These are phyloP conservation scores for Sporothrix euskadiensis DNA, from an alignment of 2,329 filamentous ascomycete genomes.

Conservation along the genomic window DNA sequence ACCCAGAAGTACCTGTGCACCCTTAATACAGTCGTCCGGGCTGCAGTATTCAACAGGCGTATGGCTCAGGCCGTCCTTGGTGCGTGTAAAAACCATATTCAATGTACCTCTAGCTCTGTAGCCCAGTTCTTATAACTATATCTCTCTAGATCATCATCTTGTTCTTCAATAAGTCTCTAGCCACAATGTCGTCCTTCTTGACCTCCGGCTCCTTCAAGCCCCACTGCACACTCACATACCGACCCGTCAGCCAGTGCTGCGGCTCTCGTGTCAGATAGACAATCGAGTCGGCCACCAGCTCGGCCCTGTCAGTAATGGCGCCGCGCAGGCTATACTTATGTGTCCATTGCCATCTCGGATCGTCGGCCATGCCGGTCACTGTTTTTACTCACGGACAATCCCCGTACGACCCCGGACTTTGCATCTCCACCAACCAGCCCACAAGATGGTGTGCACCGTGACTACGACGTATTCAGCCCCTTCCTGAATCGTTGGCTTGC, in stretches of 20 bases:
- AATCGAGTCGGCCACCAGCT: not conserved
- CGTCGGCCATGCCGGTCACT: too few relatives aligned
- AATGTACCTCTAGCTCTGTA: not conserved
- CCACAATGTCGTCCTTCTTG: not conserved
- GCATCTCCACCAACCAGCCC: too few relatives aligned
- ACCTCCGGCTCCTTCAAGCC: not conserved
- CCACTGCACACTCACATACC: not conserved
- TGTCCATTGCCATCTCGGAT: too few relatives aligned
- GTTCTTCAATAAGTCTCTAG: not conserved
- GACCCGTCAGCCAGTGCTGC: conserved; percentile 12
- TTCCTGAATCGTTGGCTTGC: too few relatives aligned
- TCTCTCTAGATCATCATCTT: not conserved
- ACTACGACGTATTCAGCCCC: too few relatives aligned
- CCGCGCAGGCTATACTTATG: too few relatives aligned
- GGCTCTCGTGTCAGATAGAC: not conserved
- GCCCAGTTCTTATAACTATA: not conserved
- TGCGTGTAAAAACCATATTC: conserved; percentile 44
- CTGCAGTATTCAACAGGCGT: conserved; percentile 41
- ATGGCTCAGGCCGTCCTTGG: conserved; percentile 43
- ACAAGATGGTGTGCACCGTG: too few relatives aligned
- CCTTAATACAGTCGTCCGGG: conserved; percentile 41
- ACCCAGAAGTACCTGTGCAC: conserved; percentile 38
- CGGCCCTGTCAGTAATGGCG: not conserved
- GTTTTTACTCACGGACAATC: too few relatives aligned
- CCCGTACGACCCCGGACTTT: too few relatives aligned